A percentile compares a stretch with the other conserved stretches of the same genome.
Conservation (phyloP, 1,284 basidiomycete species). For the Cutaneotrichosporon sp. region DNA sequence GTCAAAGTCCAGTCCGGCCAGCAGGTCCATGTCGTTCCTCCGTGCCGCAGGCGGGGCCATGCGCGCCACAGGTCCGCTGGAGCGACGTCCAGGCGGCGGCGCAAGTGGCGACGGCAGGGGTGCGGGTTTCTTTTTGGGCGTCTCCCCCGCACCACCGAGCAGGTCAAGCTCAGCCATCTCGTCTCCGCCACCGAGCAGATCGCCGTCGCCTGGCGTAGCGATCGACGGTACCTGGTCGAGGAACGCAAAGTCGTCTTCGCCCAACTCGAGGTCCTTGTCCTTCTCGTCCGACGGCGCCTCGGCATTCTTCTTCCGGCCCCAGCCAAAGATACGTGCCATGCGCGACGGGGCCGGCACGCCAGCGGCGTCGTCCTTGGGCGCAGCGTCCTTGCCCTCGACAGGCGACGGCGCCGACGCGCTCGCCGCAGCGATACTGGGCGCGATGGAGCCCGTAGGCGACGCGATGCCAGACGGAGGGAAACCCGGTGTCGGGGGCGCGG, state of each 20-base stretch:
- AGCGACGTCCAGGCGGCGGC: slow-evolving; percentile 21
- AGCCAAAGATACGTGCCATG: slow-evolving; percentile 39
- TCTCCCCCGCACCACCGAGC: slow-evolving; percentile 7
- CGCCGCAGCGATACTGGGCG: neutral
- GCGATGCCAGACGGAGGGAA: neutral
- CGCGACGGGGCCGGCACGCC: slow-evolving; percentile 24
- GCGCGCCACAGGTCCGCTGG: neutral
- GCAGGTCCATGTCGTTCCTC: slow-evolving; percentile 30
- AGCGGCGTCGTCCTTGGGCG: slow-evolving; percentile 5
- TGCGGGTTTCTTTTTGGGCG: slow-evolving; percentile 14
- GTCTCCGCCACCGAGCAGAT: slow-evolving; percentile 35
- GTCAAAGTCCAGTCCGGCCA: slow-evolving; percentile 36
- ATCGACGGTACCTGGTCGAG: slow-evolving; percentile 44
- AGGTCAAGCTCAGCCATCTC: slow-evolving; percentile 31
- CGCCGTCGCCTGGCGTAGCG: slow-evolving; percentile 27
- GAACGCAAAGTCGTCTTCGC: slow-evolving; percentile 45
- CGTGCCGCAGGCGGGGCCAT: neutral
- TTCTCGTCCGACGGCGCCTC: neutral
- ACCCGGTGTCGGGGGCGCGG: neutral
- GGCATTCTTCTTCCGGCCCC: slow-evolving; percentile 3
- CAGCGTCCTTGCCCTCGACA: slow-evolving; percentile 5
- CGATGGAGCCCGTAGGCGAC: neutral
- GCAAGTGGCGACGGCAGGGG: slow-evolving; percentile 35
- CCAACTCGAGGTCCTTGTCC: slow-evolving; percentile 39
- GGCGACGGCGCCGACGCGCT: slow-evolving; percentile 11